Percentiles rank a stretch among this genome's conserved stretches.
These are phyloP conservation scores for Calonectria fujianensis DNA, from an alignment of 2,329 filamentous ascomycete species.

Conservation along the genomic window DNA sequence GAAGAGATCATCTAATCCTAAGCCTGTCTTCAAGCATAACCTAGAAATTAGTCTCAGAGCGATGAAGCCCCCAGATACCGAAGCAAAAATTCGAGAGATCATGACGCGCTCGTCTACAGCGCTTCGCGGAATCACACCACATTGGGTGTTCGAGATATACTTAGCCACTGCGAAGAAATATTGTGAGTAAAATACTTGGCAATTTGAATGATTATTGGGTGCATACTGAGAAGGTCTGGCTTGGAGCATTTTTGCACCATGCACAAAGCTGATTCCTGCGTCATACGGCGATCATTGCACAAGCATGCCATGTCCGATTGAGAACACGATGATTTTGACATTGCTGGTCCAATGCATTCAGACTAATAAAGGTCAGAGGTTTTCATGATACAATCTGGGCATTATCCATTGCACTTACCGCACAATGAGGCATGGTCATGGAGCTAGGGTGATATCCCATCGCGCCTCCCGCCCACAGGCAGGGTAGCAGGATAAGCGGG, in stretches of 20 bases:
- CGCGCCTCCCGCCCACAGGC: background rate
- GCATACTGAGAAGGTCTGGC: background rate
- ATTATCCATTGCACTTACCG: background rate
- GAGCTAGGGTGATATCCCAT: background rate
- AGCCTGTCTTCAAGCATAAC: conserved; percentile 57
- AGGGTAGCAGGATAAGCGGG: conserved; percentile 15
- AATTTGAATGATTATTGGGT: background rate
- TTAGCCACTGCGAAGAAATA: conserved; percentile 37
- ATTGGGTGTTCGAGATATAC: conserved; percentile 18
- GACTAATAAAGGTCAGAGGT: background rate
- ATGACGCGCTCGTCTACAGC: conserved; percentile 57
- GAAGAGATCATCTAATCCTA: conserved; percentile 64
- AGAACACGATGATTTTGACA: background rate
- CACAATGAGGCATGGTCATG: conserved; percentile 16
- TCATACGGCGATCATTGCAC: conserved; percentile 9
- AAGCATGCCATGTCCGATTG: conserved; percentile 13
- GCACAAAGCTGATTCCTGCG: conserved; percentile 7
- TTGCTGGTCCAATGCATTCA: background rate
- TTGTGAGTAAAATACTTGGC: background rate
- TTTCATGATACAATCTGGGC: background rate
- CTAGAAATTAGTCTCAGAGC: conserved; percentile 63
- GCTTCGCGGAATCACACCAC: conserved; percentile 51
- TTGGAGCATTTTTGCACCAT: conserved; percentile 3
- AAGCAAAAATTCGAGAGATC: conserved; percentile 59
- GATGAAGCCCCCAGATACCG: conserved; percentile 63